Evolutionary conservation across 2,329 filamentous ascomycete species (phyloP), one percentile per base, ranked within the genome.

Genomic region (Nigrospora sphaerica): DNA sequence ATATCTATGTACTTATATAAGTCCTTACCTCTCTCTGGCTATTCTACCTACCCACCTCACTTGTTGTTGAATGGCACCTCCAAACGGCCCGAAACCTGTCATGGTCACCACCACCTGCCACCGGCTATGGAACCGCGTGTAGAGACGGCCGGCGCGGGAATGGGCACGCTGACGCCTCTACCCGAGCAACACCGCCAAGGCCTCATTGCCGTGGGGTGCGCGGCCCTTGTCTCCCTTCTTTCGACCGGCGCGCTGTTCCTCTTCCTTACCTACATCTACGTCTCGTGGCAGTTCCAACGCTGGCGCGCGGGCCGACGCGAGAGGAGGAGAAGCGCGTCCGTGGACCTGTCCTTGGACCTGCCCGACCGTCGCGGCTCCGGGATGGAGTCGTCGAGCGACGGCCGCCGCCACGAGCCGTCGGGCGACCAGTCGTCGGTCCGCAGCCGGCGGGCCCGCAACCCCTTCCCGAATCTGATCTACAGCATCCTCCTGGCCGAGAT

Each of bases 401-500:
- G 34, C 12, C 6, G 19, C 16, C 32, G 6, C 32, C 23, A 43
- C 4, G 28, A 39, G 3, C 11, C 37, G n/a, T 13, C 32, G 7
- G 18, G 17, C 3, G 14, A 17, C 42, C n/a, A 17, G 33, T 9
- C n/a, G 14, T 23, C 11, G 12, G 18, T 32, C 23, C 32, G 12
- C 32, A 31, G 33, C 1, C 32, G 23, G n/a, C 14, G 35, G 14
- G 17, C 35, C 23, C 45, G 43, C 16, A 53, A 52, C 33, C 51
- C 51, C 1, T 52, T 53, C 18, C 49, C 51, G 11, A 43, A 52
- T 2, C 37, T 53, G 2, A 51, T 53, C 12, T 50, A 50, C 36
- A 40, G 50, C 33, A 34, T 53, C 12, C 46, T 53, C 10, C 39
- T 48, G 5, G 49, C 51, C 13, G 51, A 53, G 13, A 48, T 49